A percentile compares a stretch with the other conserved stretches of the same genome.
These are phyloP conservation scores for Sisymbrium irio DNA, from an alignment of 345 rosid species.

Conservation along the genomic window DNA sequence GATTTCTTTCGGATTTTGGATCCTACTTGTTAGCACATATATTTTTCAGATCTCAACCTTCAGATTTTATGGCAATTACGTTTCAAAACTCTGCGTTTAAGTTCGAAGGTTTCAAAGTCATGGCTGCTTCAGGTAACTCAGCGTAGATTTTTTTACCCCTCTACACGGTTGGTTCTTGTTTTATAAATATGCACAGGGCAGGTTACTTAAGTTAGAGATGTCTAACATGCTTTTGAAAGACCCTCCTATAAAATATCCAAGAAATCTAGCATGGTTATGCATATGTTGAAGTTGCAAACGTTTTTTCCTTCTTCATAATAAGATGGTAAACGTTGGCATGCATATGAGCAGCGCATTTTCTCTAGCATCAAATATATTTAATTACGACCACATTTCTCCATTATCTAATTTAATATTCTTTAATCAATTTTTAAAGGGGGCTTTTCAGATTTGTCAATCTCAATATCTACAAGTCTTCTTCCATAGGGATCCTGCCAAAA, in stretches of 20 bases:
- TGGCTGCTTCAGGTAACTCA: conserved; percentile 55
- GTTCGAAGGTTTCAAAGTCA: conserved; percentile 46
- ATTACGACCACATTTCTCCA: conserved; percentile 10
- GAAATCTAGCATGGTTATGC: not conserved
- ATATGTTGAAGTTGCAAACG: not conserved
- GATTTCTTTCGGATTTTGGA: not conserved
- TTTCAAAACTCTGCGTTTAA: conserved; percentile 43
- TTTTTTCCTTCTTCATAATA: not conserved
- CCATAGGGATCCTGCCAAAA: not conserved
- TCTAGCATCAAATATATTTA: conserved; percentile 9
- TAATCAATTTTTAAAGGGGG: not conserved
- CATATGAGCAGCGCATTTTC: not conserved
- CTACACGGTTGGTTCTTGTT: not conserved
- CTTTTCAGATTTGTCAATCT: conserved; percentile 1
- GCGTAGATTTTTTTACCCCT: not conserved
- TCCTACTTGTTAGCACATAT: conserved; percentile 6
- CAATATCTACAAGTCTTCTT: conserved; percentile 5
- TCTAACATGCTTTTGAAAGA: not conserved
- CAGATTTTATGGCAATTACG: conserved; percentile 44
- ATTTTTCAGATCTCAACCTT: not conserved
- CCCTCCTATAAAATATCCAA: not conserved
- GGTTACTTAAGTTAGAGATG: not conserved
- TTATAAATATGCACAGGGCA: not conserved
- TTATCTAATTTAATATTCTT: conserved; percentile 14
- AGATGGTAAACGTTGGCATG: not conserved